Conservation (phyloP, 108 stramenopile species). For the Skeletonema costatum region DNA sequence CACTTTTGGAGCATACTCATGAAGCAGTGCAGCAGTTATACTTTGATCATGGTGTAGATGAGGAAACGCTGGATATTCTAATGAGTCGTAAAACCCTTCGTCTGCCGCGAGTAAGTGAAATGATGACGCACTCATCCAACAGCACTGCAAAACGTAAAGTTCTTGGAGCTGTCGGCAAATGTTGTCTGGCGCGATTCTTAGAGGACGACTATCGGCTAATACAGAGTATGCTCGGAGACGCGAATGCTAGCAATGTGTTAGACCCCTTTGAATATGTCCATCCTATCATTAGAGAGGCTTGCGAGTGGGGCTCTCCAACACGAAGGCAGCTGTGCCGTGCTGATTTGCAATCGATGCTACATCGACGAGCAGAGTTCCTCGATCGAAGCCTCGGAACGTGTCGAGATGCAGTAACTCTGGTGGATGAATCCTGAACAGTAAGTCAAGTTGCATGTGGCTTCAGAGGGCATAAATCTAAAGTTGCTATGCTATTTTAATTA, state of each 20-base stretch:
- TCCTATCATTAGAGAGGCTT: conserved; percentile 8
- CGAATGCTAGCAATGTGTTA: neutral
- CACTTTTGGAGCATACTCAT: neutral
- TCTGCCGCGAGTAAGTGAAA: neutral
- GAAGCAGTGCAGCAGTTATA: neutral
- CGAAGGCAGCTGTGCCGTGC: neutral
- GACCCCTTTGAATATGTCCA: neutral
- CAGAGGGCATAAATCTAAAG: neutral
- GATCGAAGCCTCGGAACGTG: conserved; percentile 4
- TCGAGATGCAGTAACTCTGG: neutral
- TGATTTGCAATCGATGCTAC: conserved; percentile 15
- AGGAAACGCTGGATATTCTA: neutral
- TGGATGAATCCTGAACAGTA: neutral
- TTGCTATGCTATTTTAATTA: neutral
- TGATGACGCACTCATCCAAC: neutral
- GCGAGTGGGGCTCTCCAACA: neutral
- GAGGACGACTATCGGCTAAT: conserved; percentile 12
- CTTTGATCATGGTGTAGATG: conserved; percentile 17
- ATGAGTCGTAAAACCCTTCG: neutral
- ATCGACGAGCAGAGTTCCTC: conserved; percentile 8
- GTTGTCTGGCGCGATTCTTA: conserved; percentile 17
- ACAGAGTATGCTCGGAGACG: conserved; percentile 8
- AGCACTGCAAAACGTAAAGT: neutral
- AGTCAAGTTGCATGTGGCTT: neutral
- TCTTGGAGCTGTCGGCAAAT: conserved; percentile 8